Evolutionary conservation across 805 yeast genomes (phyloP).

Genomic region (Helenozyma rhizophorensis): DNA sequence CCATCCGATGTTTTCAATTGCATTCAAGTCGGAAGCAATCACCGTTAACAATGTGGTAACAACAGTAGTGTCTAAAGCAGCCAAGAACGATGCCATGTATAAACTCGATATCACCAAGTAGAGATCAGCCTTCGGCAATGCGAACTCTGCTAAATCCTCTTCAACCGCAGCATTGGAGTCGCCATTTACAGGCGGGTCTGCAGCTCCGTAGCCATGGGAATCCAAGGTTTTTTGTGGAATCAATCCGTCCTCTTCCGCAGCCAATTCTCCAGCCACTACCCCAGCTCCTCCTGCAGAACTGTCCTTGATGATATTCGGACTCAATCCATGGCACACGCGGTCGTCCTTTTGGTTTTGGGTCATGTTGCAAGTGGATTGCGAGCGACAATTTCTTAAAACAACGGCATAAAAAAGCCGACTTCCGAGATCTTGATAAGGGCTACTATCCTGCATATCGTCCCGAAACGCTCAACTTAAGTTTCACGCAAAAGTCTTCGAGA

Average conservation of each 20-base stretch:
- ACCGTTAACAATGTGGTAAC: constrained; percentile 61
- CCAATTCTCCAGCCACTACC: constrained; percentile 31
- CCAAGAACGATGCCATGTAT: constrained; percentile 45
- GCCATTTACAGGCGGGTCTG: constrained; percentile 5
- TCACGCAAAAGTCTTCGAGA: too few relatives aligned
- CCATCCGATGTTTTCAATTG: constrained; percentile 63
- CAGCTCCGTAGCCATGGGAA: constrained; percentile 14
- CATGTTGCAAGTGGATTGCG: too few relatives aligned
- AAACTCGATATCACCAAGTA: constrained; percentile 26
- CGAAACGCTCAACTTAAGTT: too few relatives aligned
- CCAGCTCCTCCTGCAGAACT: constrained; percentile 30
- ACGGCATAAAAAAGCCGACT: too few relatives aligned
- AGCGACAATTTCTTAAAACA: too few relatives aligned
- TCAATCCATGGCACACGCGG: too few relatives aligned
- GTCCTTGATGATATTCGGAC: constrained; percentile 21
- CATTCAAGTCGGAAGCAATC: constrained; percentile 66
- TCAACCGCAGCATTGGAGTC: too few relatives aligned
- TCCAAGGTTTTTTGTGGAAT: constrained; percentile 7
- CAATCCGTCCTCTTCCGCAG: constrained; percentile 29
- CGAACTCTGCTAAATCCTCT: constrained; percentile 9
- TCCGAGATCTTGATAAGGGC: too few relatives aligned
- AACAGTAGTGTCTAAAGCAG: constrained; percentile 65
- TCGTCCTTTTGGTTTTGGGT: too few relatives aligned
- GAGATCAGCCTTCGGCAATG: constrained; percentile 29
- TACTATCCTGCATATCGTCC: too few relatives aligned